These are phyloP conservation scores for Ceratobasidium sp. DNA, from an alignment of 1,284 basidiomycete species.

Conservation along the genomic window DNA sequence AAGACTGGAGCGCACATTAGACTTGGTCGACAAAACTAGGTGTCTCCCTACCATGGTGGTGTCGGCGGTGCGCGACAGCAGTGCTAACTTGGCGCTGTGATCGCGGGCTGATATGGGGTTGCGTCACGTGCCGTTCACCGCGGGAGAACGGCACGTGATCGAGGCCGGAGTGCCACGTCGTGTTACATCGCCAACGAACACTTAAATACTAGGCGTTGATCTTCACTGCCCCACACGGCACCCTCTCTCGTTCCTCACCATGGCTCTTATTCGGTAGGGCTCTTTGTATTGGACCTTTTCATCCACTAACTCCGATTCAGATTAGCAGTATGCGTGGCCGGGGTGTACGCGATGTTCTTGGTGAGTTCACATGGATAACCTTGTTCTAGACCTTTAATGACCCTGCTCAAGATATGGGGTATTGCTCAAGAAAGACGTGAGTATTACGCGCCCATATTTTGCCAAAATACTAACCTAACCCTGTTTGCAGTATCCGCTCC, in stretches of 20 bases:
- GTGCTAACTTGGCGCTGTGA: constrained; percentile 20
- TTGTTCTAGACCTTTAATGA: constrained; percentile 15
- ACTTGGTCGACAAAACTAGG: not conserved
- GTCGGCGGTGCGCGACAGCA: constrained; percentile 30
- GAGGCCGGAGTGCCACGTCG: constrained; percentile 40
- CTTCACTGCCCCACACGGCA: constrained; percentile 16
- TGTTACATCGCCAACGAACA: constrained; percentile 22
- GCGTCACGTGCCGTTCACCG: too few species aligned
- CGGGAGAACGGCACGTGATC: too few species aligned
- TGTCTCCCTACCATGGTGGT: not conserved
- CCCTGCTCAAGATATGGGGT: constrained; percentile 74
- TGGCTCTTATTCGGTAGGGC: constrained; percentile 16
- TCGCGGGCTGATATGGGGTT: constrained; percentile 27
- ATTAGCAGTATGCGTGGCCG: constrained; percentile 70
- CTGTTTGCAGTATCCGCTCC: constrained; percentile 77
- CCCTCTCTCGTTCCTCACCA: constrained; percentile 6
- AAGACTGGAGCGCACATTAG: constrained; percentile 10
- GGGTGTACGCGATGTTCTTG: constrained; percentile 83
- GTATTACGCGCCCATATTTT: constrained; percentile 52
- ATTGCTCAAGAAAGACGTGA: constrained; percentile 90
- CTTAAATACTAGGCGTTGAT: constrained; percentile 19
- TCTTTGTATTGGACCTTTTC: not conserved
- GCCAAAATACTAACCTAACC: constrained; percentile 1
- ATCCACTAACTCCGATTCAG: constrained; percentile 54
- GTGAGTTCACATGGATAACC: constrained; percentile 57